These are phyloP conservation scores for Coemansia sp. DNA, from an alignment of 192 early-diverging fungal species.

Conservation along the genomic window DNA sequence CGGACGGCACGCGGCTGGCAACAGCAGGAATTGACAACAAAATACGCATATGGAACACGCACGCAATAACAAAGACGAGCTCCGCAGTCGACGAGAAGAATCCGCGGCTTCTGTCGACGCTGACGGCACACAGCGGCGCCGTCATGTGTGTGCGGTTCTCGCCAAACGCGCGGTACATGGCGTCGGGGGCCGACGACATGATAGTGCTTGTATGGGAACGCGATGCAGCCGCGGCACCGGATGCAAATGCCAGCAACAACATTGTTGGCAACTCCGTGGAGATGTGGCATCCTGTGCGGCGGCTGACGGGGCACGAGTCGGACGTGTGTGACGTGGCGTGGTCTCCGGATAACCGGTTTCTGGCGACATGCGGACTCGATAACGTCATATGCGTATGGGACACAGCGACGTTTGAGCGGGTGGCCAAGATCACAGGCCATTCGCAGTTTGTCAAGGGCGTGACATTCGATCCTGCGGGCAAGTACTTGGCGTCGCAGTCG, in stretches of 20 bases:
- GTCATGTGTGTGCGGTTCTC: conserved; percentile 90
- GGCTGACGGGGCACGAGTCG: conserved; percentile 82
- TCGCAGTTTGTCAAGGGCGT: conserved; percentile 94
- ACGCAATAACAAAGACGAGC: conserved; percentile 43
- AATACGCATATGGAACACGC: conserved; percentile 88
- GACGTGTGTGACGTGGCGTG: conserved; percentile 94
- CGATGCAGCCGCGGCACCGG: conserved; percentile 52
- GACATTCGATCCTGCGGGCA: conserved; percentile 94
- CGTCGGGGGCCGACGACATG: conserved; percentile 90
- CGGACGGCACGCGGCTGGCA: conserved; percentile 76
- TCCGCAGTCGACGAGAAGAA: conserved; percentile 27
- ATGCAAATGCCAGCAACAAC: neutral
- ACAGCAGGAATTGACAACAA: conserved; percentile 89
- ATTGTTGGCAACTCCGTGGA: conserved; percentile 39
- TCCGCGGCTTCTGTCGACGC: conserved; percentile 73
- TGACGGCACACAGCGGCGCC: conserved; percentile 84
- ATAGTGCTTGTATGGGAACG: conserved; percentile 89
- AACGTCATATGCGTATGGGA: conserved; percentile 85
- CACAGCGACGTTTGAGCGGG: conserved; percentile 71
- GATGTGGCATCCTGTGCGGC: conserved; percentile 72
- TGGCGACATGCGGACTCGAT: conserved; percentile 93
- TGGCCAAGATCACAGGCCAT: conserved; percentile 71
- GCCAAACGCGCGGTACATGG: conserved; percentile 72
- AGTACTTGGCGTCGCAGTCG: conserved; percentile 89
- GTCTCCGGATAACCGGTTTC: conserved; percentile 81